Conservation (phyloP, 2,329 filamentous ascomycete genomes). For the Keithomyces neogunnii region DNA sequence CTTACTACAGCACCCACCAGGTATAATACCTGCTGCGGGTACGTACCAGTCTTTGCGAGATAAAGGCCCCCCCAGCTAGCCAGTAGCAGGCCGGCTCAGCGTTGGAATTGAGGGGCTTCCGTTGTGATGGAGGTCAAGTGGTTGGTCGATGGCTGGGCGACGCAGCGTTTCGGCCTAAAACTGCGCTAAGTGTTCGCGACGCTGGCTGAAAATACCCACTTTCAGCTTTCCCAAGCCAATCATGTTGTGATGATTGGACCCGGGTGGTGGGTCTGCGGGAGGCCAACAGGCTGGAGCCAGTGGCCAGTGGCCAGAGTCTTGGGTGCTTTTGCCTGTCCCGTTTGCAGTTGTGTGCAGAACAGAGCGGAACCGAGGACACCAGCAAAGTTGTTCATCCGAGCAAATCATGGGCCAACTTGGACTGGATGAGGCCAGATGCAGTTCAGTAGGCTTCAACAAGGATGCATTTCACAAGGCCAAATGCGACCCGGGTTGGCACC, state of each 20-base stretch:
- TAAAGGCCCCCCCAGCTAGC: neutral
- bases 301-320: too few species aligned
- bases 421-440: too few species aligned
- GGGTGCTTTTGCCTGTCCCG: too few species aligned
- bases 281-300: neutral
- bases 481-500: neutral
- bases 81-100: neutral
- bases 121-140: neutral
- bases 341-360: too few species aligned
- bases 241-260: slow-evolving; percentile 26
- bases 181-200: slow-evolving; percentile 9
- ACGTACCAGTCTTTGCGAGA: neutral
- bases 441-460: too few species aligned
- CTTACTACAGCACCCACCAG: too few species aligned
- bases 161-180: slow-evolving; percentile 14
- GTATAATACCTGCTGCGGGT: too few species aligned
- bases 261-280: slow-evolving; percentile 10
- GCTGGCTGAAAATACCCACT: slow-evolving; percentile 9
- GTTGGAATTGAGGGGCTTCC: slow-evolving; percentile 2
- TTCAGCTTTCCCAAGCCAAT: slow-evolving; percentile 21
- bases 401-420: too few species aligned
- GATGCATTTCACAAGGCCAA: too few species aligned
- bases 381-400: too few species aligned
- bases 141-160: slow-evolving; percentile 3
- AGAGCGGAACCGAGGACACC: too few species aligned